A percentile compares a stretch with the other conserved stretches of the same genome.
Conservation (phyloP, 2,329 filamentous ascomycete genomes). For the Penicillium sp. region DNA sequence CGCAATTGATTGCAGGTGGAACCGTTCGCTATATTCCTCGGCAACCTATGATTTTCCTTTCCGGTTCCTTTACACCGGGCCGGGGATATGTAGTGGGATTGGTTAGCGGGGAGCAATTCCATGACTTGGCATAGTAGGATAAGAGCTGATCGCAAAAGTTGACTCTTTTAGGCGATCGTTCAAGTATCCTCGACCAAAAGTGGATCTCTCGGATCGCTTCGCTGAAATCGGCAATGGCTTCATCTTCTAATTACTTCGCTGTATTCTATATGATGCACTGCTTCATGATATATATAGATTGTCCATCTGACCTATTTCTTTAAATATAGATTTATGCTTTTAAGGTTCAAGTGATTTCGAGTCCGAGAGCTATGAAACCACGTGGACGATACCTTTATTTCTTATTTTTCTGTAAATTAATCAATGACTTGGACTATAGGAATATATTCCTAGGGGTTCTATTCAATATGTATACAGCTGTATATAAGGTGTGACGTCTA, state of each 20-base stretch:
- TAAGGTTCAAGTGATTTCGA: background rate
- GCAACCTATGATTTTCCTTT: background rate
- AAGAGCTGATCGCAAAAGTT: background rate
- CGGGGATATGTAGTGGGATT: background rate
- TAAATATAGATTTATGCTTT: background rate
- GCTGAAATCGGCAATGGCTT: background rate
- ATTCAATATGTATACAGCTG: background rate
- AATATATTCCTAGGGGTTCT: background rate
- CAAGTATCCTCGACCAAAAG: background rate
- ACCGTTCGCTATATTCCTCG: background rate
- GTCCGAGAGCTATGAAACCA: background rate
- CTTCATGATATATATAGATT: too few species aligned
- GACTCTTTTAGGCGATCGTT: background rate
- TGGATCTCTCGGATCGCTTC: background rate
- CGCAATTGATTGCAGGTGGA: background rate
- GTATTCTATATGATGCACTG: background rate
- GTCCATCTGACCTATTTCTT: background rate
- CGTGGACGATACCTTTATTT: too few species aligned
- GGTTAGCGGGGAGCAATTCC: background rate
- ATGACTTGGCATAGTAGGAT: background rate
- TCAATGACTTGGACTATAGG: too few species aligned
- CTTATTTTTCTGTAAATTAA: background rate
- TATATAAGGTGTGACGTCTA: background rate
- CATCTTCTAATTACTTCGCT: background rate
- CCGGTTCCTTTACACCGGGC: background rate